Evolutionary conservation across 1,284 basidiomycete genomes (phyloP), one percentile per base, ranked within the genome.

Genomic region (Tremellales sp.): DNA sequence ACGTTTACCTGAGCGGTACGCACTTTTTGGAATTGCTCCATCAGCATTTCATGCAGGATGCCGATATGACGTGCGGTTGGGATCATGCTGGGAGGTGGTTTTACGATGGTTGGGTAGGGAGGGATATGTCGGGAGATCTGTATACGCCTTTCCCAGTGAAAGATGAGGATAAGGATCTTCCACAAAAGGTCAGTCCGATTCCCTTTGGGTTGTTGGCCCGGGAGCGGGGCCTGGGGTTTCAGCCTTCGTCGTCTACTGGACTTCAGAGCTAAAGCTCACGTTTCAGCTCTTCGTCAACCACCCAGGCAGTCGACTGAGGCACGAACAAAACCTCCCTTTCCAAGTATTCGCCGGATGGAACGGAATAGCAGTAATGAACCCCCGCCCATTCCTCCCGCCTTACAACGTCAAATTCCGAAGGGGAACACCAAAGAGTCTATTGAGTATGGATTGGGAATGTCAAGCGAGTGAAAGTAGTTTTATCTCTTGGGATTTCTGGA

Each of bases 261-360:
- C n/a, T n/a, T n/a, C n/a, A n/a, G n/a, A n/a, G n/a, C n/a, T n/a
- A n/a, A n/a, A n/a, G n/a, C n/a, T n/a, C n/a, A n/a, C n/a, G n/a
- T n/a, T n/a, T n/a, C n/a, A 71, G 69, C 62, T 68, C 19, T 67
- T 74, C 58, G 58, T 65, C 13, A 64, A 67, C 21, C 64, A 64
- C 21, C 64, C 67, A 1, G 27, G 46, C 3, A 69, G 67, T 13
- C 62, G 62, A 24, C 43, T 49, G 26, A 65, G 68, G n/a, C 68
- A 69, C 57, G 54, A 65, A 21, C 54, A 53, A 33, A 53, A 60
- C 41, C 58, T 72, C 24, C 73, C 74, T 2, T 72, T 72, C 60
- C 75, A 77, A 54, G 75, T 76, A 17, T 76, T 75, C 54, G 67
- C 73, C n/a, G 76, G 75, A 40, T 78, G 82, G 82, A 83, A 83